Base-by-base conservation (phyloP, 2,329 filamentous ascomycete species). In the Fusarium caatingaense region DNA sequence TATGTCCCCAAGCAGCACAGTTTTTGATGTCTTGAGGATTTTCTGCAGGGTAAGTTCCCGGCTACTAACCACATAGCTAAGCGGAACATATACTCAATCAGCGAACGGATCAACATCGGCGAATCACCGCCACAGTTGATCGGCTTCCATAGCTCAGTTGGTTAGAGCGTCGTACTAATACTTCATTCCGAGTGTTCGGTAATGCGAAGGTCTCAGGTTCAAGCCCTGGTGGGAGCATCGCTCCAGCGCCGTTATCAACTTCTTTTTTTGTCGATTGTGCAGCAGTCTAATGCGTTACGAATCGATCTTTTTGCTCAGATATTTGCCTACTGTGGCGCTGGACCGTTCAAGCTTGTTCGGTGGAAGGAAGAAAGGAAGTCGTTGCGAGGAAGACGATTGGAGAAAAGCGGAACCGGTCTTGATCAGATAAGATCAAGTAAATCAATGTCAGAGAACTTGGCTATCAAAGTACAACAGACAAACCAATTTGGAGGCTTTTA, bases 101-200 rank as follows among this genome's bases (percentile, higher is more conserved):
- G 3, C 16, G 1, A 2, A n/a, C 20, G 13, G 21, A 0, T 41
- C 18, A 45, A 40, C 49, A 60, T 49, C 54, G 21, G 56, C 47
- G 58, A 51, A 55, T 40, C 27, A 56, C 30, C 45, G 53, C 49
- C 55, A 25, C 16, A 53, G 54, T 53, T 68, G 72, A 66, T 73
- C 45, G 72, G 72, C 72, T 74, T 74, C 72, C 72, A 69, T 74
- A 74, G 72, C 72, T 74, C 72, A 74, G 72, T 74, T 74, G 70
- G 72, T 74, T 74, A 74, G 72, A 74, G 72, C 72, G 70, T 74
- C 72, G 72, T 74, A 74, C 72, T 74, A 74, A 74, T 74, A 74
- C 64, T 72, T 54, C 56, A 55, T 12, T 13, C 60, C 37, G 60
- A 73, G 41, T 63, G 28, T 69, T 6, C 64, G 53, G 72, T 74